Conservation (phyloP, 1,139 yeast species). For the Neolecta irregularis region DNA sequence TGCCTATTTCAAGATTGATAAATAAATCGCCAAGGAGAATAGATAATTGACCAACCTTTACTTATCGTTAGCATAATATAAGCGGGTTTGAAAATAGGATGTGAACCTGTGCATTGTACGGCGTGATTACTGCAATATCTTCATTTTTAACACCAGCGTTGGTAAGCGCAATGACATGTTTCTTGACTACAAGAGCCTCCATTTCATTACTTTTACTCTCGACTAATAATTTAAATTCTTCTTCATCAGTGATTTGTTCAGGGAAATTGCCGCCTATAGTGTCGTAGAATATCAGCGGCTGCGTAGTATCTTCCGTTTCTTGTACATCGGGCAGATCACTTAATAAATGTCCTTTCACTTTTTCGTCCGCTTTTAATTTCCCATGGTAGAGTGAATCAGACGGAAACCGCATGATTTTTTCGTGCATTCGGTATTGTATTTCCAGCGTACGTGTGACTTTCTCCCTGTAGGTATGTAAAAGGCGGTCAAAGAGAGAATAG, state of each 20-base stretch:
- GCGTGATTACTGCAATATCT: constrained; percentile 70
- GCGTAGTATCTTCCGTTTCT: constrained; percentile 30
- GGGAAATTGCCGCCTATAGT: constrained; percentile 86
- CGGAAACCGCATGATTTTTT: constrained; percentile 62
- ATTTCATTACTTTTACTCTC: constrained; percentile 48
- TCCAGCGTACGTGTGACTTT: constrained; percentile 42
- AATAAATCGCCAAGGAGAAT: constrained; percentile 28
- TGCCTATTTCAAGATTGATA: constrained; percentile 60
- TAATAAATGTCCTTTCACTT: constrained; percentile 40
- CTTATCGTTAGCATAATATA: background rate
- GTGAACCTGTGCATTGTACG: constrained; percentile 76
- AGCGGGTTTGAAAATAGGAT: constrained; percentile 23
- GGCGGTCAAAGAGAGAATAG: constrained; percentile 61
- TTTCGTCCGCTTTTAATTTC: constrained; percentile 43
- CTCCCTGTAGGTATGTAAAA: constrained; percentile 38
- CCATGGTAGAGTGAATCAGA: constrained; percentile 51
- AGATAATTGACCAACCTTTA: constrained; percentile 5
- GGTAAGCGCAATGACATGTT: constrained; percentile 41
- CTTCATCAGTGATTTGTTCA: constrained; percentile 31
- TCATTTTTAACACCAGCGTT: constrained; percentile 33
- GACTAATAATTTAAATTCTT: constrained; percentile 20
- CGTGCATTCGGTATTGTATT: constrained; percentile 79
- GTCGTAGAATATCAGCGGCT: constrained; percentile 63
- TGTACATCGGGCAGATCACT: constrained; percentile 41
- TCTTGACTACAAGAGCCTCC: constrained; percentile 46